These are phyloP conservation scores for Tripterygium wilfordii DNA, from an alignment of 177 flowering plant genomes.

Conservation along the genomic window DNA sequence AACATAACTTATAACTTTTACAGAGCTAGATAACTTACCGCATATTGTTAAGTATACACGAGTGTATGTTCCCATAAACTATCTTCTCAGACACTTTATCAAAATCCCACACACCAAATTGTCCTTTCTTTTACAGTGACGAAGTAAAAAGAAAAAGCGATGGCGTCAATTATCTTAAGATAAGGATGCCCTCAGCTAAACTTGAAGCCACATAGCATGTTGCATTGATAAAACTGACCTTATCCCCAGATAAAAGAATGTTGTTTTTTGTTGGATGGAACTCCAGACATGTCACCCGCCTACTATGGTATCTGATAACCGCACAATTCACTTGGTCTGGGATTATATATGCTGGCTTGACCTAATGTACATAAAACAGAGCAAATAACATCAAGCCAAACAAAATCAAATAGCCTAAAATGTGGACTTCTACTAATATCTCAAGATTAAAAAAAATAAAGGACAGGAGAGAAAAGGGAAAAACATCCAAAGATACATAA, in stretches of 20 bases:
- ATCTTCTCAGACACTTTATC: slow-evolving; percentile 64
- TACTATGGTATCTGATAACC: slow-evolving; percentile 79
- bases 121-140: slow-evolving; percentile 71
- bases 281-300: slow-evolving; percentile 88
- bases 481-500: too few relatives aligned
- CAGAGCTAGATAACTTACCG: slow-evolving; percentile 37
- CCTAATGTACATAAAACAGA: slow-evolving; percentile 25
- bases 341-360: slow-evolving; percentile 62
- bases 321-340: slow-evolving; percentile 79
- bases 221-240: slow-evolving; percentile 35
- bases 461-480: too few relatives aligned
- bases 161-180: slow-evolving; percentile 10
- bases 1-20: not conserved
- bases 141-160: slow-evolving; percentile 4
- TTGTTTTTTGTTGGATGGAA: slow-evolving; percentile 84
- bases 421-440: not conserved
- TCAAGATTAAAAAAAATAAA: too few relatives aligned
- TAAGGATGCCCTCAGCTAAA: too few relatives aligned
- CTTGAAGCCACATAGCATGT: not conserved
- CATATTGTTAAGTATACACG: slow-evolving; percentile 75
- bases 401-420: not conserved
- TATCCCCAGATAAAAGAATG: slow-evolving; percentile 86
- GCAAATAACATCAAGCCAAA: not conserved
- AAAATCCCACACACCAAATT: slow-evolving; percentile 94
- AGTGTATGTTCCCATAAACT: slow-evolving; percentile 77